phyloP scores from a whole-genome alignment of 192 early-diverging fungal species.

The Podila minutissima region DNA sequence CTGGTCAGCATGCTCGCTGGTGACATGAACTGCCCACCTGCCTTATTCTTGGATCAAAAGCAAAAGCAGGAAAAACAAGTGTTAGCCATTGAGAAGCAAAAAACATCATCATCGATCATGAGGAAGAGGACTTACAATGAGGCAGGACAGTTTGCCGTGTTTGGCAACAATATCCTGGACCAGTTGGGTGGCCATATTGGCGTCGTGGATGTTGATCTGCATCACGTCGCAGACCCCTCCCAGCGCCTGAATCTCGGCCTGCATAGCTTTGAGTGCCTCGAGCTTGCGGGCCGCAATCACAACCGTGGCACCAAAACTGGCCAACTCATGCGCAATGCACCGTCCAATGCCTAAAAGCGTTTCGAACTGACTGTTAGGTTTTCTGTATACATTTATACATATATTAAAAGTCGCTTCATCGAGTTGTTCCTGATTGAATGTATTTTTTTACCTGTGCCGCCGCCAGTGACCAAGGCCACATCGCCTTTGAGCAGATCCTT shows the following conservation, averaged over 20 bases:
- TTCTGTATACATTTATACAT: too few species aligned
- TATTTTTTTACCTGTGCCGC: constrained; percentile 24
- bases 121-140: too few species aligned
- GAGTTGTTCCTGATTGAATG: background rate
- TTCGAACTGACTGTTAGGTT: background rate
- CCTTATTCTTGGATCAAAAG: constrained; percentile 7
- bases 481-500: constrained; percentile 21
- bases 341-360: constrained; percentile 15
- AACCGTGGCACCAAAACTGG: constrained; percentile 17
- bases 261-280: constrained; percentile 11
- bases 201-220: constrained; percentile 28
- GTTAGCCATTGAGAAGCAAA: background rate
- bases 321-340: constrained; percentile 29
- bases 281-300: constrained; percentile 27
- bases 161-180: constrained; percentile 4
- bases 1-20: constrained; percentile 11
- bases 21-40: constrained; percentile 24
- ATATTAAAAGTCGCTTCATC: background rate
- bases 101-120: too few species aligned
- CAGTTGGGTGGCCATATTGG: background rate
- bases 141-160: too few species aligned
- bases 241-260: constrained; percentile 13
- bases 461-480: constrained; percentile 30
- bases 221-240: constrained; percentile 23
- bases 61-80: background rate